Conservation (phyloP, 2,329 filamentous ascomycete genomes). For the Fusarium sp. region DNA sequence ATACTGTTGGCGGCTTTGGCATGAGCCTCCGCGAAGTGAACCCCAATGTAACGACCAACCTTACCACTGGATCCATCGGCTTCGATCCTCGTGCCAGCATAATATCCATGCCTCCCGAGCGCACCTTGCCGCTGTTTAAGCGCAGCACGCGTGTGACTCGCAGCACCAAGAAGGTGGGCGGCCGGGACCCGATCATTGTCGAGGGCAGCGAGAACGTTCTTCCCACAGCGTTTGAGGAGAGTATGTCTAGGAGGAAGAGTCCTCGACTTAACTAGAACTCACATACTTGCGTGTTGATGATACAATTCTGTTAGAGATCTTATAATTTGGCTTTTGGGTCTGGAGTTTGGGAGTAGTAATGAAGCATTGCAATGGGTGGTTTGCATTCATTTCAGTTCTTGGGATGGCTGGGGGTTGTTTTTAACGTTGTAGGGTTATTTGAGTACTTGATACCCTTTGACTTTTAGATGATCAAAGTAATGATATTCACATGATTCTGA, state of each 20-base stretch:
- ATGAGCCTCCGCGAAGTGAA: conserved; percentile 71
- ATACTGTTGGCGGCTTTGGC: conserved; percentile 52
- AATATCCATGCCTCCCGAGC: conserved; percentile 59
- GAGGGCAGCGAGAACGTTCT: conserved; percentile 70
- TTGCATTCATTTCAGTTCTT: conserved; percentile 26
- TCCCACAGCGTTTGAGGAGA: conserved; percentile 62
- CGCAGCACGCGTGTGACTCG: conserved; percentile 58
- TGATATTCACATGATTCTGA: conserved; percentile 30
- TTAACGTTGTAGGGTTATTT: conserved; percentile 51
- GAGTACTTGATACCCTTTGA: conserved; percentile 55
- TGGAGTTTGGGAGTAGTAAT: conserved; percentile 38
- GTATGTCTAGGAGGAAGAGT: conserved; percentile 68
- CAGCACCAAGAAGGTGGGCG: conserved; percentile 53
- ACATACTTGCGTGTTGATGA: background rate
- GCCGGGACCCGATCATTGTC: conserved; percentile 47
- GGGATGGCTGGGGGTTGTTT: conserved; percentile 17
- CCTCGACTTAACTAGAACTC: conserved; percentile 61
- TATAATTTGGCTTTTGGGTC: conserved; percentile 16
- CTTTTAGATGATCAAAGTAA: conserved; percentile 45
- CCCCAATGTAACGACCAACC: conserved; percentile 63
- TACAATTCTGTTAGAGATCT: conserved; percentile 5
- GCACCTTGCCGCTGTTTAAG: conserved; percentile 65
- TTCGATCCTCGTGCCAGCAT: conserved; percentile 63
- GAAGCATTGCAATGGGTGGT: conserved; percentile 16
- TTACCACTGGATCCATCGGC: conserved; percentile 55